Percentiles rank a stretch among this genome's conserved stretches.
These are phyloP conservation scores for Phytophthora vignae DNA, from an alignment of 352 stramenopile species.

Conservation along the genomic window DNA sequence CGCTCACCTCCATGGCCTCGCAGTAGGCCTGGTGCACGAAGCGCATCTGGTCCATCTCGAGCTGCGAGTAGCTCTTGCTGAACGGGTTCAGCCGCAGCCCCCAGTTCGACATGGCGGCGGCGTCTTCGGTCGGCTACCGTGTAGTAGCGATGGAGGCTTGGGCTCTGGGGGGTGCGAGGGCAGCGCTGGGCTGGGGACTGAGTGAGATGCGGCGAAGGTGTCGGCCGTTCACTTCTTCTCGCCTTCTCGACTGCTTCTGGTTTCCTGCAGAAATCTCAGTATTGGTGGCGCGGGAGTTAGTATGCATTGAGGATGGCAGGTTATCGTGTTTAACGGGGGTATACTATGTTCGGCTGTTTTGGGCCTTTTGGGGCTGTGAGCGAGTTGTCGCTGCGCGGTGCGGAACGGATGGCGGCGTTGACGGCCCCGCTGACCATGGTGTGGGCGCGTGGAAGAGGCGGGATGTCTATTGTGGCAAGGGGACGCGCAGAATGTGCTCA, in stretches of 20 bases:
- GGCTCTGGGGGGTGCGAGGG: no score
- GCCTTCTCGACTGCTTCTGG: slow-evolving; percentile 27
- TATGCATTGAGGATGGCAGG: slow-evolving; percentile 18
- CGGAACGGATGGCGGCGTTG: not conserved
- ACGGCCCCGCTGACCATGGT: not conserved
- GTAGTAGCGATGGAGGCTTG: no score
- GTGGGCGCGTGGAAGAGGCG: slow-evolving; percentile 19
- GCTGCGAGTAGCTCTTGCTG: slow-evolving; percentile 84
- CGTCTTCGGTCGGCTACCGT: no score
- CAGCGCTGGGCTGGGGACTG: not conserved
- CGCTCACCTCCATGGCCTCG: slow-evolving; percentile 83
- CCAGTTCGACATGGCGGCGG: slow-evolving; percentile 72
- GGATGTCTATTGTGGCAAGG: slow-evolving; percentile 2
- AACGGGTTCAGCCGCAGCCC: slow-evolving; percentile 86
- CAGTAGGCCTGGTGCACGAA: slow-evolving; percentile 90
- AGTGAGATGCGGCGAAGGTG: slow-evolving; percentile 17
- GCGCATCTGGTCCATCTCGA: slow-evolving; percentile 87
- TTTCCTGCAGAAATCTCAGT: slow-evolving; percentile 37
- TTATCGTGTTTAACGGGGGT: slow-evolving; percentile 5
- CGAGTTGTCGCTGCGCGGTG: not conserved
- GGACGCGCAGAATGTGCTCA: not conserved
- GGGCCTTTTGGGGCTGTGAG: no score
- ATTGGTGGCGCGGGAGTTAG: not conserved
- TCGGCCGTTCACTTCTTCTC: slow-evolving; percentile 24
- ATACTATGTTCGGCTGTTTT: no score